Evolutionary conservation across 2,329 filamentous ascomycete genomes (phyloP).

Genomic region (Diaporthe vaccinii): DNA sequence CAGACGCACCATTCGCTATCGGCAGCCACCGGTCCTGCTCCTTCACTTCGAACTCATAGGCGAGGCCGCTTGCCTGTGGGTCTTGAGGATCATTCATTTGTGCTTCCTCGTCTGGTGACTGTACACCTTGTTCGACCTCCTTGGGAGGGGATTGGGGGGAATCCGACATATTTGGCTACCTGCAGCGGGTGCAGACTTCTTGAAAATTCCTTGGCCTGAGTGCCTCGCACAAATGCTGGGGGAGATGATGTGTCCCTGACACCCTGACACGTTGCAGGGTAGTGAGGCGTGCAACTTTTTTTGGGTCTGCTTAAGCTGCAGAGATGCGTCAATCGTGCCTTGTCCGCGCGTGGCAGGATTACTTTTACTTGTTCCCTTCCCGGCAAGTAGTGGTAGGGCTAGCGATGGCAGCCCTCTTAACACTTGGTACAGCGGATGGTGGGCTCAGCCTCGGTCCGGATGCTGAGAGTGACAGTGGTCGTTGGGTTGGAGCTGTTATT

Average conservation of each 20-base stretch:
- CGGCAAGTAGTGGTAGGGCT: conserved; percentile 46
- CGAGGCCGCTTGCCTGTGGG: conserved; percentile 80
- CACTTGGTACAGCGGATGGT: conserved; percentile 49
- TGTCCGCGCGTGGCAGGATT: conserved; percentile 46
- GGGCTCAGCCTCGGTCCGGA: conserved; percentile 44
- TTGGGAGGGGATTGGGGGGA: conserved; percentile 88
- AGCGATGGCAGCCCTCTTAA: conserved; percentile 62
- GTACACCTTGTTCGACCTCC: conserved; percentile 93
- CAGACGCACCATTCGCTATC: conserved; percentile 98
- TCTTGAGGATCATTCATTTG: conserved; percentile 91
- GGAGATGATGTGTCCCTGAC: conserved; percentile 70
- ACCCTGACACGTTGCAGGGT: conserved; percentile 69
- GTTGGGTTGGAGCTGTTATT: conserved; percentile 30
- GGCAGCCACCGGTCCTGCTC: conserved; percentile 99
- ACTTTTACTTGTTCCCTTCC: conserved; percentile 51
- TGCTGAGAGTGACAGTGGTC: conserved; percentile 37
- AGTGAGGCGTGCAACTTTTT: conserved; percentile 65
- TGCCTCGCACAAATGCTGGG: conserved; percentile 69
- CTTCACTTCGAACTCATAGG: conserved; percentile 98
- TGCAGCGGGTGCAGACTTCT: conserved; percentile 75
- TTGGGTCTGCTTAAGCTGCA: conserved; percentile 65
- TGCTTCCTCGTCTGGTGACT: conserved; percentile 93
- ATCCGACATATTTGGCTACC: conserved; percentile 92
- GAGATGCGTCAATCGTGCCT: conserved; percentile 66
- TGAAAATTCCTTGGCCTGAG: conserved; percentile 69